A percentile compares a stretch with the other conserved stretches of the same genome.
phyloP scores from a whole-genome alignment of 2,329 filamentous ascomycete genomes.

The Xylariaceae sp. region DNA sequence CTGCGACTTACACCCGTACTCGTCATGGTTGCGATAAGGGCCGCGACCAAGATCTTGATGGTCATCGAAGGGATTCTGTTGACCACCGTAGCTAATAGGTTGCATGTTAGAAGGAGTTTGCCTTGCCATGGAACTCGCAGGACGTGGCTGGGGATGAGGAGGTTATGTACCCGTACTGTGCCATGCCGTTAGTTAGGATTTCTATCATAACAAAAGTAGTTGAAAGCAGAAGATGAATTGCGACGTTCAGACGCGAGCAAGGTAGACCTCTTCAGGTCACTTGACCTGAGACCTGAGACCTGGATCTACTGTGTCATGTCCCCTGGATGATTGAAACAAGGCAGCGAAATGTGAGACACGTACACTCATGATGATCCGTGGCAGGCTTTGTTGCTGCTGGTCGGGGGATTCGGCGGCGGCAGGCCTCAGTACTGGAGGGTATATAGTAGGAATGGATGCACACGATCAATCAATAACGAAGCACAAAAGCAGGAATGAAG shows the following conservation, averaged over 20 bases:
- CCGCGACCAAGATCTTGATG: constrained; percentile 39
- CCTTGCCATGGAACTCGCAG: constrained; percentile 10
- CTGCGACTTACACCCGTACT: constrained; percentile 40
- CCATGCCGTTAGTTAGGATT: constrained; percentile 37
- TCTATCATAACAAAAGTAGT: constrained; percentile 1
- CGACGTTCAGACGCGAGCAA: constrained; percentile 2
- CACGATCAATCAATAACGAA: constrained; percentile 5
- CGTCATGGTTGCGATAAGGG: constrained; percentile 28
- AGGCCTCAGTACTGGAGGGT: background rate
- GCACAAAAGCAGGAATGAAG: background rate
- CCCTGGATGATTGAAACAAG: constrained; percentile 27
- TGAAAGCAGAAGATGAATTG: constrained; percentile 17
- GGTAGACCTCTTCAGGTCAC: background rate
- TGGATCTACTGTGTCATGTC: background rate
- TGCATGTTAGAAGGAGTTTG: constrained; percentile 31
- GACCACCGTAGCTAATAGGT: constrained; percentile 48
- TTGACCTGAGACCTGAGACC: constrained; percentile 7
- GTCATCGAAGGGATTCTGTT: constrained; percentile 57
- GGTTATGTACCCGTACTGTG: constrained; percentile 53
- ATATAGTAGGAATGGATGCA: background rate
- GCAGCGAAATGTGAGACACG: constrained; percentile 37
- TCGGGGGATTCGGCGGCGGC: background rate
- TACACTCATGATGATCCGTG: constrained; percentile 44
- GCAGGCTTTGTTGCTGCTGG: background rate
- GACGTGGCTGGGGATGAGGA: constrained; percentile 12